phyloP scores from a whole-genome alignment of 2,329 filamentous ascomycete species.

The Emergomyces orientalis region DNA sequence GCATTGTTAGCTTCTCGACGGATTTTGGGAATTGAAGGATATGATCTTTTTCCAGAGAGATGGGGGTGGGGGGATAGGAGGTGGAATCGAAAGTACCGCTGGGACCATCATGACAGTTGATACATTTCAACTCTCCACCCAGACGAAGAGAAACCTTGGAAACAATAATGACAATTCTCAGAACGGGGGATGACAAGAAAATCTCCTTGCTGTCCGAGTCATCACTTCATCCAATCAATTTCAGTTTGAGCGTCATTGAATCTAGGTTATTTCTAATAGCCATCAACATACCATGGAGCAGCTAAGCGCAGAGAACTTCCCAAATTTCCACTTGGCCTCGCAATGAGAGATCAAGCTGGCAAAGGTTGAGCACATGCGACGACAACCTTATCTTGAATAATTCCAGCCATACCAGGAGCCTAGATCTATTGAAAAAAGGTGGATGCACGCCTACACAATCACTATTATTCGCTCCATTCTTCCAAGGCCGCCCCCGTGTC shows the following conservation, averaged over 20 bases:
- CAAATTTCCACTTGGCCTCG: not conserved
- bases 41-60: too few relatives aligned
- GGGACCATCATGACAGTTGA: too few relatives aligned
- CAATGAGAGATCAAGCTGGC: not conserved
- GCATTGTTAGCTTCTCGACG: too few relatives aligned
- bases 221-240: not conserved
- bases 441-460: not conserved
- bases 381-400: not conserved
- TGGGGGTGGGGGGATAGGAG: too few relatives aligned
- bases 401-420: not conserved
- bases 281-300: not conserved
- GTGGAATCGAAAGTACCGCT: too few relatives aligned
- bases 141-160: too few relatives aligned
- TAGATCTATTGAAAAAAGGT: not conserved
- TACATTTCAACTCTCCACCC: too few relatives aligned
- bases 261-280: not conserved
- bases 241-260: not conserved
- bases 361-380: too few relatives aligned
- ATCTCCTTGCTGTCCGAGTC: too few relatives aligned
- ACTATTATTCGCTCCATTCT: not conserved
- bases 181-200: too few relatives aligned
- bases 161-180: too few relatives aligned
- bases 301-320: not conserved
- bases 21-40: too few relatives aligned
- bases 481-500: not conserved